Conservation (phyloP, 352 stramenopile genomes). For the Phytophthora quininea region DNA sequence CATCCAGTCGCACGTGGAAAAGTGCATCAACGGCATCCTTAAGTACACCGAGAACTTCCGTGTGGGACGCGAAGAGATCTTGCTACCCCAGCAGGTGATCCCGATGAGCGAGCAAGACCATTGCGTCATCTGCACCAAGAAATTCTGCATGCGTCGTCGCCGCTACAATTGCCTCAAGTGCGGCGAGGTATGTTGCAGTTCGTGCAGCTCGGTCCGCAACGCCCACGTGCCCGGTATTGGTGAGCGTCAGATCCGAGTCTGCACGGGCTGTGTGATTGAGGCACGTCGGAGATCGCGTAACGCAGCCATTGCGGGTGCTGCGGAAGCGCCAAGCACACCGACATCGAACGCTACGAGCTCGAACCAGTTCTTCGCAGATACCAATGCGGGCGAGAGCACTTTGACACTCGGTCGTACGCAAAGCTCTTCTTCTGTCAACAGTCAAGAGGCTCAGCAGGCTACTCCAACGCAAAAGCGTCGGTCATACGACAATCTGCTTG, state of each 20-base stretch:
- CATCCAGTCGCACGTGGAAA: constrained; percentile 88
- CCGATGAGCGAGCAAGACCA: constrained; percentile 74
- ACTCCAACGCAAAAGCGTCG: constrained; percentile 43
- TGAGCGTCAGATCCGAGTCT: constrained; percentile 78
- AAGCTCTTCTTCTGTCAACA: constrained; percentile 50
- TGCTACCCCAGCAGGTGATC: constrained; percentile 80
- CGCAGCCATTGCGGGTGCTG: constrained; percentile 16
- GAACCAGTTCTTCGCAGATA: constrained; percentile 29
- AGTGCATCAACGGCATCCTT: constrained; percentile 84
- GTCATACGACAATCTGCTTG: constrained; percentile 75
- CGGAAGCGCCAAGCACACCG: constrained; percentile 24
- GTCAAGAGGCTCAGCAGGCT: constrained; percentile 8
- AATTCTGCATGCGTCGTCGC: constrained; percentile 73
- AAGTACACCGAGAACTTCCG: constrained; percentile 89
- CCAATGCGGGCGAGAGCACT: constrained; percentile 6
- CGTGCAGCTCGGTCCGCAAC: constrained; percentile 69
- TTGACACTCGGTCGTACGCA: constrained; percentile 34
- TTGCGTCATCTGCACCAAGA: constrained; percentile 77
- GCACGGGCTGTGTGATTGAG: constrained; percentile 79
- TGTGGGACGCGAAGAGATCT: constrained; percentile 67
- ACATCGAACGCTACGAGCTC: constrained; percentile 10
- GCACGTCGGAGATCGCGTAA: constrained; percentile 62
- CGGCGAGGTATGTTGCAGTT: constrained; percentile 80
- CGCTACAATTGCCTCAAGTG: constrained; percentile 89
- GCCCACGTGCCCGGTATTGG: constrained; percentile 73